Evolutionary conservation across 2,329 filamentous ascomycete species (phyloP), one percentile per base, ranked within the genome.

Genomic region (Cladophialophora chaetospira): DNA sequence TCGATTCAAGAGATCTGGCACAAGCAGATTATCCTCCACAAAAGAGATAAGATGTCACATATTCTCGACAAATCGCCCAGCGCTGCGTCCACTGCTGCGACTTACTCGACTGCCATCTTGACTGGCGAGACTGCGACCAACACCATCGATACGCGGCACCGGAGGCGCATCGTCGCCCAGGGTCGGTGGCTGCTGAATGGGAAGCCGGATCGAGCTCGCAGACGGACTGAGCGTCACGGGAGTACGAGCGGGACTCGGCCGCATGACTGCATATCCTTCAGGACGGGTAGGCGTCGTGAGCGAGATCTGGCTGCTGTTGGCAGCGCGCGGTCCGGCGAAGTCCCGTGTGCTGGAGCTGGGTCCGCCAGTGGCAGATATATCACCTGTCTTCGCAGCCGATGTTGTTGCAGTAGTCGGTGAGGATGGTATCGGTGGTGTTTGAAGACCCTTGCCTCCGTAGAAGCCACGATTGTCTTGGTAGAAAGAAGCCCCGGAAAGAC

Each of bases 161-260:
- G 65, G 58, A 11, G 64, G 63, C 11, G 57, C 60, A 52, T 65
- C 49, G 9, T 62, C 63, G 23, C 62, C 52, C 45, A 67, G 52
- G 15, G 56, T 56, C 59, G 64, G 58, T 3, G 60, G 52, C 46
- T 51, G 62, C 44, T 62, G 64, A 25, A 59, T 63, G 17, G 58
- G 68, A 48, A 61, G 48, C 51, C 45, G 59, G 38, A 61, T 64
- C 21, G 48, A 69, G 70, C 40, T 71, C 64, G 17, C 70, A 66
- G 38, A 55, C 21, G 64, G 63, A 43, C 57, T 61, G 13, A 69
- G 72, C 10, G 74, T 71, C 11, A 75, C 64, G 2, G 76, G 74
- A 8, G 76, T 74, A 36, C 75, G 70, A 5, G 73, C 74, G 3
- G 74, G 75, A 6, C 73, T 73, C 8, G 75, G 73, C 25, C 75